Percentiles rank a stretch among this genome's conserved stretches.
Conservation (phyloP, 441 rosid species). For the Jatropha podagrica region DNA sequence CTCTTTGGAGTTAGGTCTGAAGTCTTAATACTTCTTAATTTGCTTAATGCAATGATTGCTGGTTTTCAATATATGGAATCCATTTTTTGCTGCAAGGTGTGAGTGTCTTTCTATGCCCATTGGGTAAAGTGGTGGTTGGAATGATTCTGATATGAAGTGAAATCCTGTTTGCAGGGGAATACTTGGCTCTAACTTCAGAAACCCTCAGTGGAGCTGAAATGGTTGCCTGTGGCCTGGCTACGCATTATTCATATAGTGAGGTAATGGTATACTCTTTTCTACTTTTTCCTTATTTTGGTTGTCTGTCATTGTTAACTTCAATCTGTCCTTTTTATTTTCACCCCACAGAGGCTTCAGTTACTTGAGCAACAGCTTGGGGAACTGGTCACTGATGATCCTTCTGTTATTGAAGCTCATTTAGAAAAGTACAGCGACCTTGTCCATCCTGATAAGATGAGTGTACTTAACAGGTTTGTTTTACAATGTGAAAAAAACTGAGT, state of each 20-base stretch:
- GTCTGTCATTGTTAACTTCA: slow-evolving; percentile 18
- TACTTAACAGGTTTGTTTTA: slow-evolving; percentile 60
- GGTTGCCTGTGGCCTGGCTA: slow-evolving; percentile 85
- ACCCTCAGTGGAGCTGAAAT: slow-evolving; percentile 82
- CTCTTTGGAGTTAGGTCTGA: background rate
- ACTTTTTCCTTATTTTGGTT: slow-evolving; percentile 12
- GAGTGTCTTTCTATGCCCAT: background rate
- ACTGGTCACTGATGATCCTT: slow-evolving; percentile 82
- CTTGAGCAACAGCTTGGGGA: slow-evolving; percentile 67
- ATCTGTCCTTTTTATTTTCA: slow-evolving; percentile 14
- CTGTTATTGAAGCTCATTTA: slow-evolving; percentile 63
- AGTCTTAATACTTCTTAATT: background rate
- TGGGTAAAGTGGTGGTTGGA: background rate
- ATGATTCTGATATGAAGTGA: slow-evolving; percentile 1
- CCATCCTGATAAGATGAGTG: slow-evolving; percentile 67
- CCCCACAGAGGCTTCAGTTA: slow-evolving; percentile 54
- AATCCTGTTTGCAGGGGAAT: slow-evolving; percentile 68
- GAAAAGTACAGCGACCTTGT: slow-evolving; percentile 60
- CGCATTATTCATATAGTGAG: slow-evolving; percentile 62
- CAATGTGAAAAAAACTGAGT: slow-evolving; percentile 4
- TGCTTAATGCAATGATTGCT: background rate
- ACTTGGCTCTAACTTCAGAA: slow-evolving; percentile 79
- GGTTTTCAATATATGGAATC: background rate
- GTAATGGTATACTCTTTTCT: slow-evolving; percentile 27
- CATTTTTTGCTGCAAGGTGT: background rate